Conservation (phyloP, 2,329 filamentous ascomycete genomes). For the Coleophoma crateriformis region DNA sequence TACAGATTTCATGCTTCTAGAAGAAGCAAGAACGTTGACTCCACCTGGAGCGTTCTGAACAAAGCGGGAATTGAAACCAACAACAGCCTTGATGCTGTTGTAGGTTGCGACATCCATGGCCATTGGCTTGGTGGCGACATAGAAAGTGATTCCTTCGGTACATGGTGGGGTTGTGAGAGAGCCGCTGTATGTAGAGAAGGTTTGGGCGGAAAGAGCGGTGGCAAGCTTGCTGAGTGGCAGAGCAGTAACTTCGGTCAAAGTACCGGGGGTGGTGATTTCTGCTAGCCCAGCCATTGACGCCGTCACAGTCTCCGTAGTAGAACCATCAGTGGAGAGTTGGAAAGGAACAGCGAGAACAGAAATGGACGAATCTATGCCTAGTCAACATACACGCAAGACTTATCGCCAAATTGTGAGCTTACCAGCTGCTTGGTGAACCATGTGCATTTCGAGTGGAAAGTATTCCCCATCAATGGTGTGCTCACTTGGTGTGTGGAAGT, state of each 20-base stretch:
- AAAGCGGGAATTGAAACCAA: slow-evolving; percentile 51
- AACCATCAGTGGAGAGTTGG: slow-evolving; percentile 30
- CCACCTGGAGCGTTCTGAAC: slow-evolving; percentile 33
- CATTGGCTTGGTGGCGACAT: slow-evolving; percentile 42
- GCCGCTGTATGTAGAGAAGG: slow-evolving; percentile 40
- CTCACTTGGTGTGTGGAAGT: slow-evolving; percentile 56
- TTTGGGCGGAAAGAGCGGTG: slow-evolving; percentile 3
- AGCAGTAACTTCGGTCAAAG: slow-evolving; percentile 8
- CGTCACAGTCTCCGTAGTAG: slow-evolving; percentile 31
- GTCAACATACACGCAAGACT: too few relatives aligned
- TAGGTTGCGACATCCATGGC: slow-evolving; percentile 42
- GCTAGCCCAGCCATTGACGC: slow-evolving; percentile 22
- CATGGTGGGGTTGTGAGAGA: slow-evolving; percentile 60
- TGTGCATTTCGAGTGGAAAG: slow-evolving; percentile 35
- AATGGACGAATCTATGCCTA: slow-evolving; percentile 10
- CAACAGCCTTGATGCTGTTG: slow-evolving; percentile 43
- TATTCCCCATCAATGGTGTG: slow-evolving; percentile 42
- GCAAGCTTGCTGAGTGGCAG: slow-evolving; percentile 7
- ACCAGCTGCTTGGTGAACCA: slow-evolving; percentile 32
- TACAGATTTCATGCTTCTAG: too few relatives aligned
- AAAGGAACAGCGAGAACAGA: slow-evolving; percentile 30
- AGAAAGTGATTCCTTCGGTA: slow-evolving; percentile 48
- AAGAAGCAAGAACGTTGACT: slow-evolving; percentile 3
- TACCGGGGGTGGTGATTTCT: slow-evolving; percentile 7
- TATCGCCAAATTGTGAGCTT: not conserved